Evolutionary conservation across 2,329 filamentous ascomycete genomes (phyloP).

Genomic region (Monilinia aucupariae): DNA sequence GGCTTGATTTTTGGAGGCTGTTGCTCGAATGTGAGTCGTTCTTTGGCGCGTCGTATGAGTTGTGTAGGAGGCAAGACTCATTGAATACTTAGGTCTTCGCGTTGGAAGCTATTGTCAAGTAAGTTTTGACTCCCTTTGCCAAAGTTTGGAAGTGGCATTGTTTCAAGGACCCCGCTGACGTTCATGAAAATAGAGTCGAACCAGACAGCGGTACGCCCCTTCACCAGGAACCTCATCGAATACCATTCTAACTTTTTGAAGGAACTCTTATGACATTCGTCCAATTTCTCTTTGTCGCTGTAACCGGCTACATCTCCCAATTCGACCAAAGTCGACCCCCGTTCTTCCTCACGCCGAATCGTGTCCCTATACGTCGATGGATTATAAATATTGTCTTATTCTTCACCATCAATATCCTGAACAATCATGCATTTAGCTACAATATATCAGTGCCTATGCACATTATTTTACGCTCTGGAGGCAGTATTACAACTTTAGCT

Average conservation of each 20-base stretch:
- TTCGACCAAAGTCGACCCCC: constrained; percentile 62
- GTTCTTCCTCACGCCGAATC: constrained; percentile 69
- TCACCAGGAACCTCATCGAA: constrained; percentile 1
- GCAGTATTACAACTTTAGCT: constrained; percentile 90
- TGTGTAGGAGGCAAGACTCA: constrained; percentile 25
- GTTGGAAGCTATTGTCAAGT: constrained; percentile 92
- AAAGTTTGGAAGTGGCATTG: neutral
- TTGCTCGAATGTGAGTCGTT: constrained; percentile 73
- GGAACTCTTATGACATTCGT: constrained; percentile 84
- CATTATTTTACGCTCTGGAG: constrained; percentile 91
- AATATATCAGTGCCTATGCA: constrained; percentile 94
- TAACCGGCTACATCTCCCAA: constrained; percentile 71
- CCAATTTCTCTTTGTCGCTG: constrained; percentile 77
- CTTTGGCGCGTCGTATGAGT: neutral
- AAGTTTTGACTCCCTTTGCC: constrained; percentile 38
- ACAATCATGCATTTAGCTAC: constrained; percentile 97
- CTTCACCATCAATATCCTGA: constrained; percentile 88
- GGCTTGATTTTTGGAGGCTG: constrained; percentile 91
- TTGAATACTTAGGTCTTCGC: constrained; percentile 70
- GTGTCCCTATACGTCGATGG: constrained; percentile 81
- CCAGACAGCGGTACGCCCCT: constrained; percentile 65
- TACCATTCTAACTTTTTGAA: constrained; percentile 36
- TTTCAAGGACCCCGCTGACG: constrained; percentile 14
- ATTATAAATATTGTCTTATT: constrained; percentile 83
- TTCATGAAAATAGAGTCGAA: constrained; percentile 57